Percentiles rank a stretch among this genome's conserved stretches.
Evolutionary conservation across 176 grass and related monocot species (phyloP).

Genomic region (Oryza coarctata): DNA sequence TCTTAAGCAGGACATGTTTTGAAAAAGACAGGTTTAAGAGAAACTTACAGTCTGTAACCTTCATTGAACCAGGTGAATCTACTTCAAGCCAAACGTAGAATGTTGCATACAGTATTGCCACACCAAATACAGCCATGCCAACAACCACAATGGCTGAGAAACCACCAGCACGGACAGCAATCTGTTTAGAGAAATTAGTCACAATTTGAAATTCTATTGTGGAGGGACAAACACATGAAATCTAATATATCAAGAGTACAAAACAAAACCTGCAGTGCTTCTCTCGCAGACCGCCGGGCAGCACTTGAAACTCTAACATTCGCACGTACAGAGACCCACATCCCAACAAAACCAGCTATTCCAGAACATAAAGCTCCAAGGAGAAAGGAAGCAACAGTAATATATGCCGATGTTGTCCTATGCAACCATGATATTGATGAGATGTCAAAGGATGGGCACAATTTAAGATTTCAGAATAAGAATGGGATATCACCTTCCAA

Average conservation of each 20-base stretch:
- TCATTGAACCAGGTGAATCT: constrained; percentile 94
- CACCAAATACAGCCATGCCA: constrained; percentile 99
- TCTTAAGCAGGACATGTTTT: constrained; percentile 24
- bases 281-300: constrained; percentile 95
- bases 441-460: not conserved
- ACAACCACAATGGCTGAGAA: constrained; percentile 96
- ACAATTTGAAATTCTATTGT: constrained; percentile 18
- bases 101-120: constrained; percentile 86
- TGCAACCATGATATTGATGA: constrained; percentile 24
- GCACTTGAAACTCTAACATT: constrained; percentile 99
- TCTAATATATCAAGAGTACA: constrained; percentile 5
- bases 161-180: constrained; percentile 99
- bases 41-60: constrained; percentile 93
- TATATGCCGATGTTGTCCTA: constrained; percentile 89
- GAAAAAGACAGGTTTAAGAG: constrained; percentile 12
- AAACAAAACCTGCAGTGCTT: constrained; percentile 93
- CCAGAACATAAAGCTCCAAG: constrained; percentile 96
- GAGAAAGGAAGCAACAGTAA: constrained; percentile 93
- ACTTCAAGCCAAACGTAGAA: constrained; percentile 95
- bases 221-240: constrained; percentile 17
- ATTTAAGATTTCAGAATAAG: constrained; percentile 9
- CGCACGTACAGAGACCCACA: constrained; percentile 99
- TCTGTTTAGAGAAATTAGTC: constrained; percentile 57
- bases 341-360: constrained; percentile 95
- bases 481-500: constrained; percentile 66